These are phyloP conservation scores for Crepidotus variabilis DNA, from an alignment of 768 basidiomycete species.

Conservation along the genomic window DNA sequence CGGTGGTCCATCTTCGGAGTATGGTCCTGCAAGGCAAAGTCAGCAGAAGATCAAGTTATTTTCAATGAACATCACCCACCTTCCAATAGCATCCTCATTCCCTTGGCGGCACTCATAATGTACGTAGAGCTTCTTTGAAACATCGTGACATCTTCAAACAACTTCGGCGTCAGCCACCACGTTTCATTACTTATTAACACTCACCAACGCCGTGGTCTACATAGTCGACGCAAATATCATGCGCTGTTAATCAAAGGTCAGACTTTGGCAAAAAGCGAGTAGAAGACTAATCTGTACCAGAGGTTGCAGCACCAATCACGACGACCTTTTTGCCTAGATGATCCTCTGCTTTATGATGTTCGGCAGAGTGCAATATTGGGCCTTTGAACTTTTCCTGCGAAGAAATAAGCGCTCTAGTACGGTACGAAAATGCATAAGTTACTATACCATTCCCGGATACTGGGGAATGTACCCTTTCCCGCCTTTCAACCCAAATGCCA, in stretches of 20 bases:
- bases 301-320: constrained; percentile 64
- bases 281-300: constrained; percentile 27
- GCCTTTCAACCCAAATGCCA: constrained; percentile 55
- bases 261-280: neutral
- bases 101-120: constrained; percentile 42
- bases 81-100: constrained; percentile 25
- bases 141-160: constrained; percentile 36
- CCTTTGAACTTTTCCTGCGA: constrained; percentile 43
- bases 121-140: constrained; percentile 51
- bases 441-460: constrained; percentile 36
- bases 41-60: neutral
- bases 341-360: constrained; percentile 43
- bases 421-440: neutral
- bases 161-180: neutral
- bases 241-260: constrained; percentile 20
- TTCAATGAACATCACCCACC: constrained; percentile 9
- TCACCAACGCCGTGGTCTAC: constrained; percentile 30
- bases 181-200: neutral
- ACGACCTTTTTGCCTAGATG: constrained; percentile 62
- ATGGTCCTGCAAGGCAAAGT: constrained; percentile 22
- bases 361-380: constrained; percentile 45
- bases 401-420: neutral
- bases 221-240: constrained; percentile 38
- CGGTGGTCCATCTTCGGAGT: constrained; percentile 46
- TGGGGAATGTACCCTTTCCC: constrained; percentile 41